These are phyloP conservation scores for Bipolaris oryzae DNA, from an alignment of 2,329 filamentous ascomycete species.

Conservation along the genomic window DNA sequence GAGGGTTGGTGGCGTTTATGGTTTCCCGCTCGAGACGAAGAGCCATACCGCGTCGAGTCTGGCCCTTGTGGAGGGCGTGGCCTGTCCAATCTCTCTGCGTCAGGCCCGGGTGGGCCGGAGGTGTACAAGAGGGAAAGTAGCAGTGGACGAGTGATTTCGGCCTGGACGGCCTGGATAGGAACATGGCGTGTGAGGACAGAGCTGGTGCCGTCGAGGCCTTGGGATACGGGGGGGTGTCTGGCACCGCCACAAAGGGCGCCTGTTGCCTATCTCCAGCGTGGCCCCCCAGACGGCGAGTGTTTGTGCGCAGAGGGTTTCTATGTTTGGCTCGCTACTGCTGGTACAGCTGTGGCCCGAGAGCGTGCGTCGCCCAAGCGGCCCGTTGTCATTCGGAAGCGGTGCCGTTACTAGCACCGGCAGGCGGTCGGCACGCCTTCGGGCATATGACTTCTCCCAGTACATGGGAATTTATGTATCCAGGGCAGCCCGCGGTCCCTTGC, in stretches of 20 bases:
- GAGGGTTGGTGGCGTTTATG: constrained; percentile 40
- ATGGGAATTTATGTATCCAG: neutral
- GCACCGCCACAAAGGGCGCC: constrained; percentile 32
- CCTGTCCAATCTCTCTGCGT: constrained; percentile 33
- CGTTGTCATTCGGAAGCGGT: constrained; percentile 24
- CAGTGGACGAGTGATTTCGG: constrained; percentile 18
- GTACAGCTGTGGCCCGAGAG: constrained; percentile 20
- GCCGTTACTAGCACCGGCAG: constrained; percentile 22
- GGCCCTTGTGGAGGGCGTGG: constrained; percentile 23
- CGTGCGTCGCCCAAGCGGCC: constrained; percentile 21
- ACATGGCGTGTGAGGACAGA: constrained; percentile 26
- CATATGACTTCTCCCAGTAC: constrained; percentile 23
- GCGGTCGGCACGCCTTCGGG: constrained; percentile 17
- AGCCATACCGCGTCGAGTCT: constrained; percentile 32
- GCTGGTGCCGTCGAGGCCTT: constrained; percentile 32
- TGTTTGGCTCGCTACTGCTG: constrained; percentile 20
- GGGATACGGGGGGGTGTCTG: constrained; percentile 24
- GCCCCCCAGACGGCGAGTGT: constrained; percentile 20
- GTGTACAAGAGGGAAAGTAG: constrained; percentile 26
- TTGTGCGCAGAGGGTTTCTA: constrained; percentile 20
- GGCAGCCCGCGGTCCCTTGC: constrained; percentile 8
- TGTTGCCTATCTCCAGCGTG: constrained; percentile 12
- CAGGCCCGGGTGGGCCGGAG: constrained; percentile 23
- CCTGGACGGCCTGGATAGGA: constrained; percentile 26
- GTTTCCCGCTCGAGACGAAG: constrained; percentile 30